Percentiles rank a stretch among this genome's conserved stretches.
Evolutionary conservation across 208 protist species (phyloP).

Genomic region (Leishmania martiniquensis): DNA sequence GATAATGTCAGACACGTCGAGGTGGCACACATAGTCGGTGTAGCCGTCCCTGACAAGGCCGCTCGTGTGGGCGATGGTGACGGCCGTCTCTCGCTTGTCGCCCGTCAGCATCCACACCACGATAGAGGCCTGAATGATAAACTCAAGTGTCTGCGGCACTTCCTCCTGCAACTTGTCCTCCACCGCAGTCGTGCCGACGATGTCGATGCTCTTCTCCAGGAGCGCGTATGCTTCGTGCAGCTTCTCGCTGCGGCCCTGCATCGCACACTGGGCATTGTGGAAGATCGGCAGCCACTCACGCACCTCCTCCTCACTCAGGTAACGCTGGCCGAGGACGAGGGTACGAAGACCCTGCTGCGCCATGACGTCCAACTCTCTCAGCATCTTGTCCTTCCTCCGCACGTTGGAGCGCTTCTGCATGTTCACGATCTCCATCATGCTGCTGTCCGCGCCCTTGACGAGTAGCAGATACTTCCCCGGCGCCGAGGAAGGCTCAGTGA

Average conservation of each 20-base stretch:
- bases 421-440: constrained; percentile 80
- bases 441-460: constrained; percentile 87
- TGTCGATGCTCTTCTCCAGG: constrained; percentile 82
- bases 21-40: constrained; percentile 42
- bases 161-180: constrained; percentile 97
- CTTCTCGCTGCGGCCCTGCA: constrained; percentile 56
- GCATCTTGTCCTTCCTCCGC: constrained; percentile 33
- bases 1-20: constrained; percentile 47
- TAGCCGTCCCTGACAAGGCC: constrained; percentile 36
- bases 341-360: constrained; percentile 73
- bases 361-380: constrained; percentile 53
- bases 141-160: constrained; percentile 93
- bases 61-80: constrained; percentile 93
- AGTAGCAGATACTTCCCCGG: constrained; percentile 57
- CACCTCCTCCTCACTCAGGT: constrained; percentile 58
- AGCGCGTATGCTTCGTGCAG: constrained; percentile 69
- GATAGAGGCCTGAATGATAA: constrained; percentile 83
- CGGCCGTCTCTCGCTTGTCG: constrained; percentile 98
- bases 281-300: constrained; percentile 62
- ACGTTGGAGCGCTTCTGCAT: constrained; percentile 42
- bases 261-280: constrained; percentile 60
- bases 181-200: constrained; percentile 94
- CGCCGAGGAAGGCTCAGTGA: not conserved
- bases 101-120: constrained; percentile 98
- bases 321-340: constrained; percentile 69